These are phyloP conservation scores for Coniochaeta sp. DNA, from an alignment of 2,329 filamentous ascomycete genomes.

Conservation along the genomic window DNA sequence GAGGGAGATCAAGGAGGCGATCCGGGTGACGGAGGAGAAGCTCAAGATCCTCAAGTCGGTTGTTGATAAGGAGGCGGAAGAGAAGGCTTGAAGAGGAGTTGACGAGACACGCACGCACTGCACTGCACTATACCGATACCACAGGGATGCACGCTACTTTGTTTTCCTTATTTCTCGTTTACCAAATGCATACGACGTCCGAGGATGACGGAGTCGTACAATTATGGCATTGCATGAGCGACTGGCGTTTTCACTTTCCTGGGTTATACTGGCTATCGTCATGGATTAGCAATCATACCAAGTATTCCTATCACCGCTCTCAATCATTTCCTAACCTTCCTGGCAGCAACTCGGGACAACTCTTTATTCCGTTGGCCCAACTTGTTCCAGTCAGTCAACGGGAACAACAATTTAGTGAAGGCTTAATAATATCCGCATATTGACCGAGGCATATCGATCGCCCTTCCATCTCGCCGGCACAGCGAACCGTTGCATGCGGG, in stretches of 20 bases:
- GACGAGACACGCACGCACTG: neutral
- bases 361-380: neutral
- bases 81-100: neutral
- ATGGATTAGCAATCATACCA: neutral
- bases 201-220: neutral
- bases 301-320: neutral
- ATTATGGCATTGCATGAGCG: neutral
- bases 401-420: neutral
- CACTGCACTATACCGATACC: too few relatives aligned
- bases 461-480: neutral
- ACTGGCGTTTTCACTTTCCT: neutral
- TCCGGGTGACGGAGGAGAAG: conserved; percentile 80
- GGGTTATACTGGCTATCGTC: neutral
- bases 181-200: neutral
- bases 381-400: neutral
- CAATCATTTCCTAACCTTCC: too few relatives aligned
- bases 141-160: neutral
- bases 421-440: neutral
- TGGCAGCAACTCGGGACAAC: neutral
- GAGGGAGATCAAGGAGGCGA: conserved; percentile 70
- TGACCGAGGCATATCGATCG: neutral
- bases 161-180: neutral
- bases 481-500: neutral
- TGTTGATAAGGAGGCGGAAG: conserved; percentile 42
- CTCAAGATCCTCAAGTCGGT: conserved; percentile 69